Conservation (phyloP, 108 stramenopile species). For the Fragilariopsis cylindrus region DNA sequence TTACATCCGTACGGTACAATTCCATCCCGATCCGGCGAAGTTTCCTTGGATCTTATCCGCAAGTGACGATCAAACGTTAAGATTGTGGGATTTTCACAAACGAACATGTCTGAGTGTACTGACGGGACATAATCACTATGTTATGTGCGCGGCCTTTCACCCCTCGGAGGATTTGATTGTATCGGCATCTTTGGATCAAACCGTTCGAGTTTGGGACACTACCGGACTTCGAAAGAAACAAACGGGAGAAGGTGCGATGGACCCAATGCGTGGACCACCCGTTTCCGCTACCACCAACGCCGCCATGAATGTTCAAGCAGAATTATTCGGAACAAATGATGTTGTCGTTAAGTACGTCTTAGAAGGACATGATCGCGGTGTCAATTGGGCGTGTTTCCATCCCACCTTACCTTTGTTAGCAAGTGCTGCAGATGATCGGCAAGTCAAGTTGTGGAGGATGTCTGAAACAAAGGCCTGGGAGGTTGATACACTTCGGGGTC, state of each 20-base stretch:
- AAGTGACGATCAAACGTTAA: constrained; percentile 96
- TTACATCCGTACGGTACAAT: constrained; percentile 99
- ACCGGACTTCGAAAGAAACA: constrained; percentile 97
- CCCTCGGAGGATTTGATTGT: constrained; percentile 99
- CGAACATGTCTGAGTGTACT: constrained; percentile 96
- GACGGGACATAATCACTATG: constrained; percentile 99
- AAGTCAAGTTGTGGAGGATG: constrained; percentile 99
- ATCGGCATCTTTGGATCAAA: constrained; percentile 97
- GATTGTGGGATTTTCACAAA: constrained; percentile 99
- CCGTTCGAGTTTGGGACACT: constrained; percentile 99
- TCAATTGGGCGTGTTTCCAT: constrained; percentile 99
- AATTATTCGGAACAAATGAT: constrained; percentile 98
- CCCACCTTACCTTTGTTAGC: constrained; percentile 96
- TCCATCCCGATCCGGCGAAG: constrained; percentile 93
- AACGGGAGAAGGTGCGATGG: constrained; percentile 56
- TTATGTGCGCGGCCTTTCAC: constrained; percentile 99
- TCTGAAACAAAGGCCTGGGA: constrained; percentile 99
- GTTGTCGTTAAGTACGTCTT: constrained; percentile 99
- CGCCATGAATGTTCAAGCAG: constrained; percentile 92
- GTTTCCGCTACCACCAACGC: constrained; percentile 49
- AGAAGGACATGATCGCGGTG: constrained; percentile 98
- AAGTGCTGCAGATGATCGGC: constrained; percentile 97
- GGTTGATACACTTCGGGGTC: constrained; percentile 98
- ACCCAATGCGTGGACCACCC: constrained; percentile 41
- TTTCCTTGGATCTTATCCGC: constrained; percentile 96